These are phyloP conservation scores for Thelephora terrestris DNA, from an alignment of 1,284 basidiomycete genomes.

Conservation along the genomic window DNA sequence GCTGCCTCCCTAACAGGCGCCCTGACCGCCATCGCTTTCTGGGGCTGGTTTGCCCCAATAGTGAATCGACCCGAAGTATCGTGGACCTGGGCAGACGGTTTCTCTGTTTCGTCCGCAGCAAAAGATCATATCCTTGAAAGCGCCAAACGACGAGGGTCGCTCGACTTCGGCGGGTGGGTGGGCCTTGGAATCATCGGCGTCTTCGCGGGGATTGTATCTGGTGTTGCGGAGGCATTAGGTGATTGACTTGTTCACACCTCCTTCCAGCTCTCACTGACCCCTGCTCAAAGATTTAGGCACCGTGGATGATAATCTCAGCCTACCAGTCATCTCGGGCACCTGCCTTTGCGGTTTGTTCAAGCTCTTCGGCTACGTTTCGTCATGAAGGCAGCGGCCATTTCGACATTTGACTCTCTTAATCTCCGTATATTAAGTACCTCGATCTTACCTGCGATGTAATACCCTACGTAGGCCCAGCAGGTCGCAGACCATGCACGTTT, in stretches of 20 bases:
- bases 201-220: constrained; percentile 70
- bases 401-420: too few relatives aligned
- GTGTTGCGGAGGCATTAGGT: constrained; percentile 80
- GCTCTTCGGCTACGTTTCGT: constrained; percentile 22
- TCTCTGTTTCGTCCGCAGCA: constrained; percentile 13
- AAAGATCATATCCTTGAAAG: constrained; percentile 1
- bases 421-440: too few relatives aligned
- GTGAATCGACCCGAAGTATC: constrained; percentile 30
- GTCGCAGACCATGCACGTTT: too few relatives aligned
- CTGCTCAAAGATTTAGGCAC: constrained; percentile 63
- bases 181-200: constrained; percentile 51
- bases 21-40: constrained; percentile 68
- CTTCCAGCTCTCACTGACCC: constrained; percentile 9
- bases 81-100: constrained; percentile 45
- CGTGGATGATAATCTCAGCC: constrained; percentile 87
- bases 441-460: too few relatives aligned
- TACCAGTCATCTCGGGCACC: constrained; percentile 85
- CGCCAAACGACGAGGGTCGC: constrained; percentile 6
- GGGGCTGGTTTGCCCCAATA: constrained; percentile 50
- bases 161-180: constrained; percentile 30
- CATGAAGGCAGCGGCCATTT: neutral
- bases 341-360: constrained; percentile 69
- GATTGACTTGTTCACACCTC: constrained; percentile 18
- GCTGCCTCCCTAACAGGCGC: constrained; percentile 78
- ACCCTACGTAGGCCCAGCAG: too few relatives aligned